Evolutionary conservation across 202 grass and related monocot genomes (phyloP), one percentile per base, ranked within the genome.

Genomic region (Schoenoplectus tabernaemontani): DNA sequence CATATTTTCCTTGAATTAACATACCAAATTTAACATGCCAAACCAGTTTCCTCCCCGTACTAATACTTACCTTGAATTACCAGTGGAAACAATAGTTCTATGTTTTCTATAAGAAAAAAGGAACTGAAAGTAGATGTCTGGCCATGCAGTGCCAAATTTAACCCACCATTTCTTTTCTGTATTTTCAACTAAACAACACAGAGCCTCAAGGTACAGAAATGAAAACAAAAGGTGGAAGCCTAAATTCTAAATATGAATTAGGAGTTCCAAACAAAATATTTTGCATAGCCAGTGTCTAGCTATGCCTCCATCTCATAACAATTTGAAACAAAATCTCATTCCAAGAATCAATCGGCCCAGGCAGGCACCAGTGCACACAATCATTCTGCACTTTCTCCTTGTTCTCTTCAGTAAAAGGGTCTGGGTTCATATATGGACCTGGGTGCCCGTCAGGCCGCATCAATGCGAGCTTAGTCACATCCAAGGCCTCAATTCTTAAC

Each of bases 281-380:
- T 20, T 60, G 13, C 28, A 74, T 53, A 34, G 46, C 33, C 11
- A 17, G 73, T 56, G 26, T 26, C 20, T 78, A 57, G 23, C n/a
- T 12, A 64, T 81, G 26, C 37, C 68, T 84, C 89, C 89, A 91
- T 16, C 89, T 80, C 66, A 78, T 91, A 34, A 95, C 82, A 46
- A 95, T 17, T 70, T 89, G 82, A 20, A 86, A 83, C 80, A 95
- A 64, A 81, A 95, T 91, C 85, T 97, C 91, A 81, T 97, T 97
- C 93, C 93, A 97, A 20, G 91, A 79, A 79, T 97, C 91, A 48
- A 93, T 84, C 5, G 91, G 89, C 0, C 93, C 91, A 3, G 93
- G 91, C 41, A 97, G 77, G 77, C 93, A 93, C 93, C 91, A 97
- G 82, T 91, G 91, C 56, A 97, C 91, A 63, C 85, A 93, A 60